Base-by-base conservation (phyloP, 306 rosid genomes). In the Mucuna pruriens region DNA sequence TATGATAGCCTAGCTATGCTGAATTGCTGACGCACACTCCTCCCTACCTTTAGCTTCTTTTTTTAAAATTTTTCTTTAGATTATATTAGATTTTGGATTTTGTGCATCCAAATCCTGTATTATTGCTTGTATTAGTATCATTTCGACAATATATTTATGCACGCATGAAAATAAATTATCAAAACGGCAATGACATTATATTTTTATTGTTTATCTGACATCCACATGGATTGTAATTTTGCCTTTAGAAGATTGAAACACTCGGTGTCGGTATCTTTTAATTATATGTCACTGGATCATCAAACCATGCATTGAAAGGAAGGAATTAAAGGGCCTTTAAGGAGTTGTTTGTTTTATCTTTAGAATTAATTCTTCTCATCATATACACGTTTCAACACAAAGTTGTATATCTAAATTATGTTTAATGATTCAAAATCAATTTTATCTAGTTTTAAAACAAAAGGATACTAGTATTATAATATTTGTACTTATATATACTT, bases 41-140 rank as follows among this genome's bases (percentile, higher is more conserved):
- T 31, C 6, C 9, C 22, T 15, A 62, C 17, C 15, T 16, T 63
- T 34, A 33, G 3, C 3, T 29, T 19, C 20, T 36, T 9, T 34
- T 7, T 0, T 38, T 17, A 20, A 19, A 6, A 0, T 2, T 55
- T 62, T 31, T 33, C 4, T 36, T n/a, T 36, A 7, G 55, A 48
- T 48, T 64, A n/a, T 38, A 36, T 55, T 55, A 55, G 13, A 67
- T 42, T 68, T 68, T 68, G 52, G 34, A 68, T 42, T 40, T 68
- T 42, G 55, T 20, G 52, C 54, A 67, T 67, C 54, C 19, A 67
- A 67, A 69, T 69, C 58, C 7, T 44, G 1, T 45, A 15, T 13
- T 44, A 13, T 12, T 58, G 36, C 25, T 58, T 26, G 40, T 36
- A 36, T 36, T 12, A 23, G n/a, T 5, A 42, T 40, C 17, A 40